Evolutionary conservation across 202 grass and related monocot genomes (phyloP).

Genomic region (Setaria viridis): DNA sequence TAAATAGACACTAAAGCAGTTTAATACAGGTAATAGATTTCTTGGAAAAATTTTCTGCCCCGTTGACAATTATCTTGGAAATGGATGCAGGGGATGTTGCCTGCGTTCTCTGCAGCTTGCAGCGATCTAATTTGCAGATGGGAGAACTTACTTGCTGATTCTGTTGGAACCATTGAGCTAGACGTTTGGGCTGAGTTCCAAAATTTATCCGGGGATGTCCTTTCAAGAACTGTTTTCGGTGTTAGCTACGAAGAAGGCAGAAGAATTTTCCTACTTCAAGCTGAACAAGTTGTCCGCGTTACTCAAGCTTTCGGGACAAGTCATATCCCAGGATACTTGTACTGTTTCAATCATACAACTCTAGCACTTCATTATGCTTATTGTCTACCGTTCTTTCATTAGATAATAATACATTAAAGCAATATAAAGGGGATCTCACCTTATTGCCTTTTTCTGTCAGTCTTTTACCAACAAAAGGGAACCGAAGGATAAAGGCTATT

Average conservation of each 20-base stretch:
- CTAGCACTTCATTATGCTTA: background rate
- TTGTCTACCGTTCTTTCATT: background rate
- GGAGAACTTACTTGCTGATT: slow-evolving; percentile 41
- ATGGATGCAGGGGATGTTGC: slow-evolving; percentile 60
- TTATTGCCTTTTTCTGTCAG: slow-evolving; percentile 29
- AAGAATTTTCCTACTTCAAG: slow-evolving; percentile 63
- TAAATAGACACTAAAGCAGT: background rate
- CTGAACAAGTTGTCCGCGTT: slow-evolving; percentile 58
- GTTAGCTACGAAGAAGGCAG: slow-evolving; percentile 61
- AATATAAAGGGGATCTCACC: background rate
- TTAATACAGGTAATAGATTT: background rate
- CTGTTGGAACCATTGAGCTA: slow-evolving; percentile 37
- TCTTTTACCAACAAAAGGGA: slow-evolving; percentile 65
- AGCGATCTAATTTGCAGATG: slow-evolving; percentile 63
- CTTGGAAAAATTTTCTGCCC: background rate
- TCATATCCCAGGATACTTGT: slow-evolving; percentile 73
- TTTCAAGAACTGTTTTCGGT: slow-evolving; percentile 75
- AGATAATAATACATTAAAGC: too few relatives aligned
- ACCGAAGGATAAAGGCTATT: slow-evolving; percentile 64
- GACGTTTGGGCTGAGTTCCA: slow-evolving; percentile 77
- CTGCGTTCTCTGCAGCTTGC: slow-evolving; percentile 59
- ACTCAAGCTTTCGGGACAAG: slow-evolving; percentile 46
- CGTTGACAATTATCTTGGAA: slow-evolving; percentile 30
- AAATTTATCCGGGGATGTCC: slow-evolving; percentile 69
- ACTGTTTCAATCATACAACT: slow-evolving; percentile 9